A percentile compares a stretch with the other conserved stretches of the same genome.
phyloP scores from a whole-genome alignment of 2,329 filamentous ascomycete genomes.

The Thyridium curvatum region DNA sequence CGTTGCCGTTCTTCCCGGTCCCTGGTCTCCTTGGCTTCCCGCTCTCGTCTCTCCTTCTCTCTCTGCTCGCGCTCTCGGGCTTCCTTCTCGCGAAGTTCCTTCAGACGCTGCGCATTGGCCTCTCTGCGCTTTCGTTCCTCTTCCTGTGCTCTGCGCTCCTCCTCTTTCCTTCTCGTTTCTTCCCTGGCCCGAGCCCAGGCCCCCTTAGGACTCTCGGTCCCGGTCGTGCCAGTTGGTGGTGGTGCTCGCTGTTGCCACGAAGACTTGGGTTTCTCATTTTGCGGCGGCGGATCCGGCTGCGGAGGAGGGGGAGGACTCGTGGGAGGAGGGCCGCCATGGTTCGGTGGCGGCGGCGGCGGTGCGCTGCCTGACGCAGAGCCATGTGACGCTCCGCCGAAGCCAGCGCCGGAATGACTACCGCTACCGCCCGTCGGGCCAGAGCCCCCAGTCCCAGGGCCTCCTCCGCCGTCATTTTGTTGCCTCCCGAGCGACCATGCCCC shows the following conservation, averaged over 20 bases:
- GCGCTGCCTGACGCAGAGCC: slow-evolving; percentile 21
- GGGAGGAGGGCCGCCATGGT: slow-evolving; percentile 14
- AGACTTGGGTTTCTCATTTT: slow-evolving; percentile 15
- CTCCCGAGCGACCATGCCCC: slow-evolving; percentile 73
- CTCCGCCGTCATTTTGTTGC: slow-evolving; percentile 44
- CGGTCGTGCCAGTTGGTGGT: slow-evolving; percentile 14
- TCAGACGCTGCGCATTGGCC: slow-evolving; percentile 16
- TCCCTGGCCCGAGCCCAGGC: slow-evolving; percentile 66
- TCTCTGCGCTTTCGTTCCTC: slow-evolving; percentile 26
- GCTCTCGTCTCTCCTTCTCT: slow-evolving; percentile 21
- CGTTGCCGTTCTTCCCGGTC: slow-evolving; percentile 16
- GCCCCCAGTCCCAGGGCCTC: slow-evolving; percentile 11
- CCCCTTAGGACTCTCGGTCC: slow-evolving; percentile 32
- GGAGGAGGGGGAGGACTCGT: slow-evolving; percentile 14
- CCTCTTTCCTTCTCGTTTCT: slow-evolving; percentile 50
- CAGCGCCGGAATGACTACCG: slow-evolving; percentile 14
- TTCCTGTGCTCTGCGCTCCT: slow-evolving; percentile 20
- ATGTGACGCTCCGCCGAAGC: slow-evolving; percentile 11
- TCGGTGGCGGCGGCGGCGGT: slow-evolving; percentile 13
- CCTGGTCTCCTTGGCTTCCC: slow-evolving; percentile 21
- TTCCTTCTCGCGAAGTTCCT: slow-evolving; percentile 26
- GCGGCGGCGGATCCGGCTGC: slow-evolving; percentile 10
- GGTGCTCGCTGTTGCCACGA: slow-evolving; percentile 15
- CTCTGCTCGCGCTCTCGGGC: slow-evolving; percentile 18
- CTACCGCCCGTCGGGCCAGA: slow-evolving; percentile 7